Base-by-base conservation (phyloP, 495 filamentous ascomycete species). In the Friedmanniomyces endolithicus region DNA sequence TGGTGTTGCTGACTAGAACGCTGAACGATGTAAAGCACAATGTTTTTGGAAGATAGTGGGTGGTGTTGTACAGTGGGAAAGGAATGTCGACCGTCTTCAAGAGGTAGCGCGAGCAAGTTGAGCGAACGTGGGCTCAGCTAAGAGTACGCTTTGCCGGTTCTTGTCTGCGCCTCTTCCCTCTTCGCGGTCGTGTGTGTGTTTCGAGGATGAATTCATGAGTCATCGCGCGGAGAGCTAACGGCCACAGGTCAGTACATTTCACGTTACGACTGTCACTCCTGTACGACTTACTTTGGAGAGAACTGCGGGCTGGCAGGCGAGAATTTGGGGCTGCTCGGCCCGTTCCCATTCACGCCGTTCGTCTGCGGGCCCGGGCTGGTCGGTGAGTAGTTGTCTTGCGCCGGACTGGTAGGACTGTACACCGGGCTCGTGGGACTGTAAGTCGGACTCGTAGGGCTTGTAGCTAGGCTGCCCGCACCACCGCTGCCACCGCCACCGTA, bases 401-500 rank as follows among this genome's bases (percentile, higher is more conserved):
- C 61, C 27, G 68, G 64, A 73, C 80, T 29, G 72, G 76, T 80
- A 7, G 81, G 81, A 39, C 74, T 79, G 64, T 81, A 82, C 22
- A 74, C 75, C 4, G 77, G 77, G 54, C 78, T 81, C 0, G 85
- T 87, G 0, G 88, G 86, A 19, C 84, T 87, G 66, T 88, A 90
- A 48, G 73, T 83, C 31, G 90, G 89, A 39, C 87, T 94, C 0
- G 87, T 90, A 0, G 88, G 88, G 60, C 83, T 67, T 44, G 68
- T 70, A 33, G 25, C 31, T 27, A n/a, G 19, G 25, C 40, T 53
- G 17, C 34, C 52, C 22, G 35, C 58, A 54, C 62, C 34, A 20
- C 57, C 48, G n/a, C 62, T 27, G n/a, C 49, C 22, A 53, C 57
- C 48, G 19, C 45, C 52, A 31, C 55, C 55, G 63, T 40, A 64